Evolutionary conservation across 805 yeast genomes (phyloP), one percentile per base, ranked within the genome.

Genomic region (Lachancea waltii): DNA sequence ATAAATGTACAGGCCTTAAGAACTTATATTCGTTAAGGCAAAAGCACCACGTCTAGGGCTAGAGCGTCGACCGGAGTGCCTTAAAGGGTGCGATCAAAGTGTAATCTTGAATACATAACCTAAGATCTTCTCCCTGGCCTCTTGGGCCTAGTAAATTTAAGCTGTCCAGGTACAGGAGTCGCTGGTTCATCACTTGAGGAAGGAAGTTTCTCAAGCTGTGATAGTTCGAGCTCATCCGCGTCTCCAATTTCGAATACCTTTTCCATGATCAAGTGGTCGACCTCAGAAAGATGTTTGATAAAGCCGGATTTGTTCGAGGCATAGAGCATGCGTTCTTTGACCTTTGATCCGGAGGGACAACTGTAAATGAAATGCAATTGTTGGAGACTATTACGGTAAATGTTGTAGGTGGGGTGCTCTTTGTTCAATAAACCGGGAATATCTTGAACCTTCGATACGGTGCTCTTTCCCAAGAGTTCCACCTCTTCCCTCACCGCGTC

Each of bases 301-400:
- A 82, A 69, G 6, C 81, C 82, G 36, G 68, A 70, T 54, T 79
- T 81, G 44, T 81, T 81, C 3, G 95, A 75, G 1, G 98, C 97
- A 54, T 87, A 86, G 35, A 87, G 59, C 97, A 90, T 90, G 51
- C 97, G 73, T 36, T 87, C 92, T 59, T 81, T 83, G 28, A 92
- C 92, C 61, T 79, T 80, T 30, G 95, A 81, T 1, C 89, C 87
- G 0, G 94, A 77, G 3, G 98, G 97, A 60, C 96, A 89, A 6
- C 90, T 72, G 56, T 85, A 85, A 22, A 89, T 75, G 58, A 90
- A 87, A 23, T 74, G 75, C 26, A 52, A n/a, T n/a, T n/a, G 49
- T 31, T 67, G 59, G 2, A 56, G 62, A 2, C 63, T 62, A 44
- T 65, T 65, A 34, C 65, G 70, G 54, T 72, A 72, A 18, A 84